Evolutionary conservation across 1,284 basidiomycete genomes (phyloP).

Genomic region (Ceratobasidium sp.): DNA sequence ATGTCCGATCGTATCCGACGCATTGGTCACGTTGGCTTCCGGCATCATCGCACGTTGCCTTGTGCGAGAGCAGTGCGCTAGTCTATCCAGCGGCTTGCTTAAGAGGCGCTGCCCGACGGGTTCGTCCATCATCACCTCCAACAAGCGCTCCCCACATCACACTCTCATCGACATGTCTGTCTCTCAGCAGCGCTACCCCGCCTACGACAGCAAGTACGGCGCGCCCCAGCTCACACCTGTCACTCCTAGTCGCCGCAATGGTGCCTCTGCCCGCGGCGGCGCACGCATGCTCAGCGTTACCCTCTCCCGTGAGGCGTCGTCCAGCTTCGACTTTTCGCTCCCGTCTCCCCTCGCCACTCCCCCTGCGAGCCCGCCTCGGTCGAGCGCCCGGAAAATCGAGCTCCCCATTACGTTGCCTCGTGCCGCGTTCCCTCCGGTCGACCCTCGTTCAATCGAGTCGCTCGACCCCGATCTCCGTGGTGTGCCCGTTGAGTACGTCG

Average conservation of each 20-base stretch:
- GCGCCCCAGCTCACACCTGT: constrained; percentile 28
- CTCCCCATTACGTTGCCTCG: constrained; percentile 41
- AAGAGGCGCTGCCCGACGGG: constrained; percentile 31
- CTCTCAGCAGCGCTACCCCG: constrained; percentile 27
- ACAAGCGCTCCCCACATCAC: constrained; percentile 10
- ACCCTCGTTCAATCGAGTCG: constrained; percentile 31
- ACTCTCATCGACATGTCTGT: constrained; percentile 17
- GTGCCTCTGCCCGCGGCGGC: background rate
- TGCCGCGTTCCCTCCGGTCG: constrained; percentile 41
- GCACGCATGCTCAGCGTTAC: constrained; percentile 23
- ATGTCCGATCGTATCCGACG: constrained; percentile 36
- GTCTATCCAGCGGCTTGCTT: constrained; percentile 21
- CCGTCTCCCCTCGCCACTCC: constrained; percentile 26
- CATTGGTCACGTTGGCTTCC: constrained; percentile 35
- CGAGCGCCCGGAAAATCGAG: constrained; percentile 34
- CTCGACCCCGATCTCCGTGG: constrained; percentile 43
- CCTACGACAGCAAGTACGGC: constrained; percentile 32
- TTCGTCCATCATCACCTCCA: constrained; percentile 37
- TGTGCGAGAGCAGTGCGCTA: constrained; percentile 37
- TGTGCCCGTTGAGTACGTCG: constrained; percentile 42
- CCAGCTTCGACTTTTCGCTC: constrained; percentile 38
- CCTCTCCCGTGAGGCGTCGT: constrained; percentile 22
- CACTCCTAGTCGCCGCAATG: constrained; percentile 9
- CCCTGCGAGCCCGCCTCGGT: constrained; percentile 34
- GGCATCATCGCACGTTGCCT: constrained; percentile 41